Evolutionary conservation across 495 filamentous ascomycete species (phyloP).

Genomic region (Penicillium antarcticum): DNA sequence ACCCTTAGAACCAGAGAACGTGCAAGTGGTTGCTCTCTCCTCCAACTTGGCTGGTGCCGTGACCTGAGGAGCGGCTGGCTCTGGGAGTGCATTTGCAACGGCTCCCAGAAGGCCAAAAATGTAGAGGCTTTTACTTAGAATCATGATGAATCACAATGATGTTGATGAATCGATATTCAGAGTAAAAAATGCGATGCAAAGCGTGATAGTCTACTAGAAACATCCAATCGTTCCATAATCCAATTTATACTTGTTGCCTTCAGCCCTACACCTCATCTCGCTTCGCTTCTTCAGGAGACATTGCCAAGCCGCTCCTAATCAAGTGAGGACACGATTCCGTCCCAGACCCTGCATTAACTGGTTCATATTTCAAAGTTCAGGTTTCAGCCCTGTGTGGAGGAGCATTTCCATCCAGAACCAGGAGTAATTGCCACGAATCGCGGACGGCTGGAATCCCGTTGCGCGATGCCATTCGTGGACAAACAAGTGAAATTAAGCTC

Average conservation of each 20-base stretch:
- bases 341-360: not conserved
- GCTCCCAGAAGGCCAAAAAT: not conserved
- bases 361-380: too few species aligned
- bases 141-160: not conserved
- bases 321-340: not conserved
- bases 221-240: not conserved
- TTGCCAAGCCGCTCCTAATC: not conserved
- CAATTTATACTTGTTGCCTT: not conserved
- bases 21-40: not conserved
- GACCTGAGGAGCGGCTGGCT: not conserved
- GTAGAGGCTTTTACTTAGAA: not conserved
- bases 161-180: too few species aligned
- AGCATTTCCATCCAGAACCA: not conserved
- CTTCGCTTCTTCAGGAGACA: not conserved
- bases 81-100: not conserved
- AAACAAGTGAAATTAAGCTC: not conserved
- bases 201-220: too few species aligned
- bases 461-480: not conserved
- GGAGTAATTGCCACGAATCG: not conserved
- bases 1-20: not conserved
- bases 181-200: too few species aligned
- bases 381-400: too few species aligned
- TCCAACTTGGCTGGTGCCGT: not conserved
- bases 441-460: not conserved
- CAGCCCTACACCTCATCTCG: not conserved